Evolutionary conservation across 805 yeast genomes (phyloP), one percentile per base, ranked within the genome.

Genomic region (Tanozyma kutaoensis): DNA sequence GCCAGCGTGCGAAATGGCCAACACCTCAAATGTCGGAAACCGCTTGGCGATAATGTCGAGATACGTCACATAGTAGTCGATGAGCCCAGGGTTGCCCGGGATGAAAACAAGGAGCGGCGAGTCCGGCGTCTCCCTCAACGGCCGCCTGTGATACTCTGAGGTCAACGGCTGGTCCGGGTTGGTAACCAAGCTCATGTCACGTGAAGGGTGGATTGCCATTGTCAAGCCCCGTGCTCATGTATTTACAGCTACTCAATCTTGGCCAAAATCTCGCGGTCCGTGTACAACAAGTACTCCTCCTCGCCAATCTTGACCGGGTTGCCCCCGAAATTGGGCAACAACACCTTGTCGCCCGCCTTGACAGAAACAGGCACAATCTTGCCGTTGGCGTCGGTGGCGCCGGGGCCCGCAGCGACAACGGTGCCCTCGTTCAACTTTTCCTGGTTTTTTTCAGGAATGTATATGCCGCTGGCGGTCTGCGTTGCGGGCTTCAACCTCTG

Each of bases 391-490:
- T 79, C 78, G 33, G 76, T 60, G 50, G 70, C 66, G 42, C 98
- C 98, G 29, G 97, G 97, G 35, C 98, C 98, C 38, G 86, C 84
- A 32, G 97, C 88, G 38, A 88, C 58, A 27, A 88, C 97, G 30
- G 76, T 75, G 35, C 86, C 98, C 58, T 84, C 80, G 66, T 81
- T 81, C 49, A 85, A 71, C 63, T 88, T 91, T 55, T 82, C 88
- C 45, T 78, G 93, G 66, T 88, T 86, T 5, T 85, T 85, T 62
- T 86, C 96, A 36, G 97, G 97, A 41, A 86, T 77, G 60, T 73
- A 81, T 47, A 86, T 71, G 48, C 97, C 97, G 24, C 91, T 75
- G 31, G 94, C 79, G 33, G 97, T 86, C 65, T 85, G 69, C 40
- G 88, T 69, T 48, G 81, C 77, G 33, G 94, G 93, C 68, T 84